A percentile compares a stretch with the other conserved stretches of the same genome.
These are phyloP conservation scores for Penicillium bovifimosum DNA, from an alignment of 495 filamentous ascomycete genomes.

Conservation along the genomic window DNA sequence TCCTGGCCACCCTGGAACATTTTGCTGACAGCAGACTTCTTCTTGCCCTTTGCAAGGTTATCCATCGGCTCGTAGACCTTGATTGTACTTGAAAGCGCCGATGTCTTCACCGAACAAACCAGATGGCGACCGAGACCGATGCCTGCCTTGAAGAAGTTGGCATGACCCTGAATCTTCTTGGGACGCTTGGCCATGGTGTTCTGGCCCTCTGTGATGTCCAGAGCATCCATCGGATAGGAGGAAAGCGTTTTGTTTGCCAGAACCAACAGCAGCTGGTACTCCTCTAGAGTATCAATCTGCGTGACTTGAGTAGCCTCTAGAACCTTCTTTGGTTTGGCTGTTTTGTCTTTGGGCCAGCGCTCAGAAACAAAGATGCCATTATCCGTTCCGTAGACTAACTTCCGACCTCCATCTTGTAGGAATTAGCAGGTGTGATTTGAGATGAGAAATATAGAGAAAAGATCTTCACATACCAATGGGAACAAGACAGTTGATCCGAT, in stretches of 20 bases:
- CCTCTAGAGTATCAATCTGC: constrained; percentile 92
- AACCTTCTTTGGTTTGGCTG: constrained; percentile 69
- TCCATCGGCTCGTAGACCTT: constrained; percentile 98
- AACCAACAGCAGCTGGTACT: constrained; percentile 87
- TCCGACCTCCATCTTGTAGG: constrained; percentile 77
- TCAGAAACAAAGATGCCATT: constrained; percentile 88
- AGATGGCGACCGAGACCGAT: constrained; percentile 92
- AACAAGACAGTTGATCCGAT: constrained; percentile 87
- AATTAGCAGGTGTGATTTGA: constrained; percentile 26
- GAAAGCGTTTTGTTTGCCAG: constrained; percentile 85
- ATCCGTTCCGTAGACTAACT: constrained; percentile 90
- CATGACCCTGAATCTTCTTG: constrained; percentile 96
- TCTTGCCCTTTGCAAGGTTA: constrained; percentile 77
- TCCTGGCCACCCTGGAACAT: constrained; percentile 94
- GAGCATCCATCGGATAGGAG: constrained; percentile 79
- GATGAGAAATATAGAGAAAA: not conserved
- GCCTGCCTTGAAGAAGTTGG: constrained; percentile 96
- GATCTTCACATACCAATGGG: constrained; percentile 62
- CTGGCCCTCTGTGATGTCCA: constrained; percentile 70
- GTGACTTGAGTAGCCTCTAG: constrained; percentile 85
- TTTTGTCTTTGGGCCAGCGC: constrained; percentile 77
- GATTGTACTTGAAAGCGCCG: constrained; percentile 84
- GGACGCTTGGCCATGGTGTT: constrained; percentile 72
- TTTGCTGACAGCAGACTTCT: constrained; percentile 86
- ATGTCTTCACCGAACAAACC: constrained; percentile 91